Evolutionary conservation across 768 basidiomycete genomes (phyloP), one percentile per base, ranked within the genome.

Genomic region (Chalciporus pseudorubinellus): DNA sequence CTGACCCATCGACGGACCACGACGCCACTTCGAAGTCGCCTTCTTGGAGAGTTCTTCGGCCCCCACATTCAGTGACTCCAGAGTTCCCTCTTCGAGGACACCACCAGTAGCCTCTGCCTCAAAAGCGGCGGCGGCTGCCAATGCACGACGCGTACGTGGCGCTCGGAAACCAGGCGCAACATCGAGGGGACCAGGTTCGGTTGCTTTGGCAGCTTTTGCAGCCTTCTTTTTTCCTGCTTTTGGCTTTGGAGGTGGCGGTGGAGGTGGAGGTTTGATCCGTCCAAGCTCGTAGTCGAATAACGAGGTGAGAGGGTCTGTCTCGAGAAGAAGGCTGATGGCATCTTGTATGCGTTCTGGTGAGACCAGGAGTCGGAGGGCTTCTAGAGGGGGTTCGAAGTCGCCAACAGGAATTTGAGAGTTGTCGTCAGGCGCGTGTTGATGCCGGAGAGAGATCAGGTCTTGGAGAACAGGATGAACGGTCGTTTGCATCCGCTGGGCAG

Each of bases 301-400:
- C 0, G 87, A 84, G 0, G 75, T 70, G 21, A 95, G 67, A 0
- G 89, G 87, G 20, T 80, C 75, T 3, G 76, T 66, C 42, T 77
- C 69, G 6, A 91, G 68, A 36, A 84, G 61, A 53, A 88, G 68
- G 44, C 80, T 79, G 18, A 80, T 67, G 13, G 78, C 76, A 8
- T 79, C 74, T 51, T 77, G 71, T 44, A 90, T 77, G 13, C 69
- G 61, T 22, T 82, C 76, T n/a, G 63, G 64, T 16, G 80, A 82
- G 12, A 76, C 63, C 21, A 88, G 78, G 24, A 85, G 73, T 13
- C 80, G 71, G 2, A 93, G 72, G 7, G 80, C 59, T 1, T 77
- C 70, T 3, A 85, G 55, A 3, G 84, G 76, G 2, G 89, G 84
- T 66, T 95, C 93, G 20, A 95, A 78, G 60, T 91, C 82, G 20